Conservation (phyloP, 345 rosid genomes). For the Schrenkiella parvula region DNA sequence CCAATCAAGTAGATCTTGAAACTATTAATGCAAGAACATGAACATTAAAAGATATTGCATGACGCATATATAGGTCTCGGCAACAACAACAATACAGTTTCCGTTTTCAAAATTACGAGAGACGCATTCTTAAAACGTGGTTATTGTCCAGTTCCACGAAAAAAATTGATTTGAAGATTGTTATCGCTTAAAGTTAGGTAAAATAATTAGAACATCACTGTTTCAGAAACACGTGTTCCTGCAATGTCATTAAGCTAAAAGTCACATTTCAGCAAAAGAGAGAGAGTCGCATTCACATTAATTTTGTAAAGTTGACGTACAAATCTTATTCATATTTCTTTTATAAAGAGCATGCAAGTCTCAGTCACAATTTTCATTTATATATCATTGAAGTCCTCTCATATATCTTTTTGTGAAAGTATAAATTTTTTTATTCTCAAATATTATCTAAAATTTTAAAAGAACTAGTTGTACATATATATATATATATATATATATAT, state of each 20-base stretch:
- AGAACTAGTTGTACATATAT: too few species aligned
- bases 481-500: too few species aligned
- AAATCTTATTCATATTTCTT: background rate
- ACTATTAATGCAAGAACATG: background rate
- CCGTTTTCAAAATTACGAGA: background rate
- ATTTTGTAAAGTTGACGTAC: slow-evolving; percentile 3
- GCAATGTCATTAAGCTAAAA: background rate
- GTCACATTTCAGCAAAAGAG: background rate
- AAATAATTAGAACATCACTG: background rate
- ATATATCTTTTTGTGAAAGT: background rate
- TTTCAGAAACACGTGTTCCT: background rate
- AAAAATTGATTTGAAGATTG: background rate
- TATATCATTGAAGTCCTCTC: background rate
- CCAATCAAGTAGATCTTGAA: background rate
- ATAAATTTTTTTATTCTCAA: background rate
- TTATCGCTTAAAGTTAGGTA: background rate
- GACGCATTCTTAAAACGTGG: background rate
- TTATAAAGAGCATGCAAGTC: background rate
- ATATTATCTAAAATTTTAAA: background rate
- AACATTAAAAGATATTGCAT: background rate
- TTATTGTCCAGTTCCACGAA: background rate
- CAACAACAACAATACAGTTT: background rate
- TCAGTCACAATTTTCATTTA: background rate
- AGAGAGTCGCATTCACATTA: background rate
- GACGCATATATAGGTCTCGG: background rate